Evolutionary conservation across 2,329 filamentous ascomycete genomes (phyloP), one percentile per base, ranked within the genome.

Genomic region (Metarhizium album): DNA sequence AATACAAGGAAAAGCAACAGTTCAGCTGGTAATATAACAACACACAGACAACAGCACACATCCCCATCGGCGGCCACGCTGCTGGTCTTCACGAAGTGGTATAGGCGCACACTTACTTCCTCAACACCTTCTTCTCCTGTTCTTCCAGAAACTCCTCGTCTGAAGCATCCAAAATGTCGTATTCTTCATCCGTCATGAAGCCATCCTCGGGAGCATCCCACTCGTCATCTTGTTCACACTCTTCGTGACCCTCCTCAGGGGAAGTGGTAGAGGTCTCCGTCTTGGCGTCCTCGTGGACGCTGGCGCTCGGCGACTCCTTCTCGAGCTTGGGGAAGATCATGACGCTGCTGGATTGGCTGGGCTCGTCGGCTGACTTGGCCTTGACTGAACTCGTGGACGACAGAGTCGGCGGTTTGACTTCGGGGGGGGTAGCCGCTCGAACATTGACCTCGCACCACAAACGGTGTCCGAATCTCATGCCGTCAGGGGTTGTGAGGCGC

Each of bases 241-340:
- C 58, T 55, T 67, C 54, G 47, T 61, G 55, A 37, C 68, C 47
- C 76, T 64, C 74, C 60, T 83, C 80, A 56, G 80, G 74, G 22
- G 77, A 73, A 46, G 76, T 70, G 22, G 71, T 70, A n/a, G 71
- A 65, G 60, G 74, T 71, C 31, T 67, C 64, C n/a, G 74, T 72
- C 61, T 84, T 74, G 68, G 22, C 62, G 22, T 77, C 74, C 64
- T 87, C 75, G 60, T 94, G 83, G n/a, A 86, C 79, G 70, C 89
- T 95, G 20, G 84, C 77, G 45, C 81, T 75, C 2, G 90, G 89
- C 9, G 90, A 95, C 70, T 97, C 93, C 72, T 94, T 95, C 60
- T 95, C 90, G 38, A 97, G 79, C 68, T 87, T 95, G 54, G 93
- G 93, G 79, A 97, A 97, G 64, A 97, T 90, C 90, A 97, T 96